phyloP scores from a whole-genome alignment of 1,139 yeast species.

The Debaryomycetaceae sp. region DNA sequence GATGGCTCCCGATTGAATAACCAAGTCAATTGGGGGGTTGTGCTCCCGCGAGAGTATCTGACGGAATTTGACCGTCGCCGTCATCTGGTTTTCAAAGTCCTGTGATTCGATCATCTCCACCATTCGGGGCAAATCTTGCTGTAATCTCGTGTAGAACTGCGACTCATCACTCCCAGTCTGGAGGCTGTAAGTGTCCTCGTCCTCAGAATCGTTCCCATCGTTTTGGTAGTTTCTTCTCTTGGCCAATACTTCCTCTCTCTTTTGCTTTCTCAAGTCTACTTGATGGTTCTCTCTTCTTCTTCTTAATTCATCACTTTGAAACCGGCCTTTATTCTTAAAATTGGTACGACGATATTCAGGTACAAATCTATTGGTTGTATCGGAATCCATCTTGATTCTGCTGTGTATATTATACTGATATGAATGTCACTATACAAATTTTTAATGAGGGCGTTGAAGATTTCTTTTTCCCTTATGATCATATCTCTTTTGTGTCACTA shows the following conservation, averaged over 20 bases:
- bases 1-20: slow-evolving; percentile 89
- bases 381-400: slow-evolving; percentile 57
- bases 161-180: slow-evolving; percentile 41
- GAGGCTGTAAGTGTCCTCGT: slow-evolving; percentile 35
- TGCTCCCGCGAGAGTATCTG: slow-evolving; percentile 91
- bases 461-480: slow-evolving; percentile 3
- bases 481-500: slow-evolving; percentile 7
- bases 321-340: slow-evolving; percentile 91
- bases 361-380: slow-evolving; percentile 79
- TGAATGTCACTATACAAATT: background rate
- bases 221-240: slow-evolving; percentile 79
- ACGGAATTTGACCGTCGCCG: slow-evolving; percentile 89
- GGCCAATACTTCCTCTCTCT: slow-evolving; percentile 90
- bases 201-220: slow-evolving; percentile 38
- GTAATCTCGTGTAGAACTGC: slow-evolving; percentile 55
- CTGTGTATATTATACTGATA: background rate
- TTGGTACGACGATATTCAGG: slow-evolving; percentile 98
- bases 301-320: slow-evolving; percentile 93
- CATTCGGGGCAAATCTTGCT: slow-evolving; percentile 81
- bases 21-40: slow-evolving; percentile 96
- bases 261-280: slow-evolving; percentile 93
- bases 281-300: slow-evolving; percentile 98
- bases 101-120: slow-evolving; percentile 74
- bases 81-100: slow-evolving; percentile 77
- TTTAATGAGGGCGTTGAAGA: slow-evolving; percentile 9